These are phyloP conservation scores for Solanum neorickii DNA, from an alignment of 257 asterid species.

Conservation along the genomic window DNA sequence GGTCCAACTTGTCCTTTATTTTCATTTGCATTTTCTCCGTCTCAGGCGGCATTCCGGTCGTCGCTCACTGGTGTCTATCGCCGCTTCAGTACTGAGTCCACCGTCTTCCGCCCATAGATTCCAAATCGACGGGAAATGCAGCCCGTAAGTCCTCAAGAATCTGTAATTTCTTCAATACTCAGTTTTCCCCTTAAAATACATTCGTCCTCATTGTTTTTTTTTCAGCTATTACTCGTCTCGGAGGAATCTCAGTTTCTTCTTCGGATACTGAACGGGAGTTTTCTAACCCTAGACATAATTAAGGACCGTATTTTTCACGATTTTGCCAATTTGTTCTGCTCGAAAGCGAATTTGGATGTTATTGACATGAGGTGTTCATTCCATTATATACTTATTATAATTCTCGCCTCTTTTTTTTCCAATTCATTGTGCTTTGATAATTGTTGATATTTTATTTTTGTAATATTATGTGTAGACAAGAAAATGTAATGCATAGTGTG, in stretches of 20 bases:
- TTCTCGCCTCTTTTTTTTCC: not conserved
- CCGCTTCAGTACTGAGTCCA: not conserved
- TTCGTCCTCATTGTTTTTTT: not conserved
- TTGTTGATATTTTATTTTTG: not conserved
- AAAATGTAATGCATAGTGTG: constrained; percentile 2
- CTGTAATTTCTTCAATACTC: not conserved
- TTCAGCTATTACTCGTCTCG: constrained; percentile 35
- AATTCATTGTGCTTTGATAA: not conserved
- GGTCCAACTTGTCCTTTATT: not conserved
- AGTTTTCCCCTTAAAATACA: not conserved
- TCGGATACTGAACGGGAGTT: constrained; percentile 45
- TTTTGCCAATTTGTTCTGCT: constrained; percentile 18
- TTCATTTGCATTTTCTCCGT: not conserved
- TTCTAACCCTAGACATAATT: constrained; percentile 42
- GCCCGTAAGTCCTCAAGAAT: not conserved
- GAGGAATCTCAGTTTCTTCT: constrained; percentile 50
- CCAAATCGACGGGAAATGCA: not conserved
- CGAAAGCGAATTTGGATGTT: constrained; percentile 15
- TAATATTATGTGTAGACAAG: not conserved
- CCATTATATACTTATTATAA: not conserved
- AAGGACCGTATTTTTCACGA: constrained; percentile 35
- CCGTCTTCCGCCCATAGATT: not conserved
- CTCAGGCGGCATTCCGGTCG: not conserved
- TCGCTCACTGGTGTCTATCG: not conserved
- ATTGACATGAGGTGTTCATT: constrained; percentile 28